These are phyloP conservation scores for Hortaea sp. DNA, from an alignment of 2,329 filamentous ascomycete species.

Conservation along the genomic window DNA sequence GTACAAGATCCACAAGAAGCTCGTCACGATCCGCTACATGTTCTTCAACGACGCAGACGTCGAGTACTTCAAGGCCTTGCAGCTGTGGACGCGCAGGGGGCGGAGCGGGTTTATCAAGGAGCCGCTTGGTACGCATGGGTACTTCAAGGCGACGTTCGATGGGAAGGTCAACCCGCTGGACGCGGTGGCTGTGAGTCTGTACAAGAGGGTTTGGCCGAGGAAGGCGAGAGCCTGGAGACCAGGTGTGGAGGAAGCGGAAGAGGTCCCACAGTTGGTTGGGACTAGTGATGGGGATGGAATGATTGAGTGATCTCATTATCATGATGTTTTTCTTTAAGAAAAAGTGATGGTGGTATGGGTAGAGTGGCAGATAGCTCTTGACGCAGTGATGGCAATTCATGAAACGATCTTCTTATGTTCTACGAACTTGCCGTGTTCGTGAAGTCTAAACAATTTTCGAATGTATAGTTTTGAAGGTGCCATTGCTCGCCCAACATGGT, in stretches of 20 bases:
- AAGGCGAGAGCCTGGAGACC: conserved; percentile 11
- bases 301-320: neutral
- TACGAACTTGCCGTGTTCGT: too few species aligned
- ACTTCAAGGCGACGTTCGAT: conserved; percentile 98
- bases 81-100: conserved; percentile 85
- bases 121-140: conserved; percentile 90
- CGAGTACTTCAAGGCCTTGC: conserved; percentile 93
- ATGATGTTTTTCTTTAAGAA: too few species aligned
- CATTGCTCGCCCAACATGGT: too few species aligned
- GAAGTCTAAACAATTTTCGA: too few species aligned
- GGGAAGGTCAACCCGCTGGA: conserved; percentile 93
- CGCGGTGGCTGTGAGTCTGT: conserved; percentile 70
- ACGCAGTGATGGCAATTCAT: too few species aligned
- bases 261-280: conserved; percentile 5
- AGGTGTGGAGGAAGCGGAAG: conserved; percentile 3
- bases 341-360: too few species aligned
- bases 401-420: too few species aligned
- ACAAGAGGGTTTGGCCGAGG: conserved; percentile 53
- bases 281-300: neutral
- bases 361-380: too few species aligned
- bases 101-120: conserved; percentile 90
- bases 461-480: too few species aligned
- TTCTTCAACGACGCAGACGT: conserved; percentile 97
- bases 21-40: conserved; percentile 98
- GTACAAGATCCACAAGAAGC: conserved; percentile 96